Base-by-base conservation (phyloP, 169 alveolate genomes). In the Plasmodium billcollinsi region DNA sequence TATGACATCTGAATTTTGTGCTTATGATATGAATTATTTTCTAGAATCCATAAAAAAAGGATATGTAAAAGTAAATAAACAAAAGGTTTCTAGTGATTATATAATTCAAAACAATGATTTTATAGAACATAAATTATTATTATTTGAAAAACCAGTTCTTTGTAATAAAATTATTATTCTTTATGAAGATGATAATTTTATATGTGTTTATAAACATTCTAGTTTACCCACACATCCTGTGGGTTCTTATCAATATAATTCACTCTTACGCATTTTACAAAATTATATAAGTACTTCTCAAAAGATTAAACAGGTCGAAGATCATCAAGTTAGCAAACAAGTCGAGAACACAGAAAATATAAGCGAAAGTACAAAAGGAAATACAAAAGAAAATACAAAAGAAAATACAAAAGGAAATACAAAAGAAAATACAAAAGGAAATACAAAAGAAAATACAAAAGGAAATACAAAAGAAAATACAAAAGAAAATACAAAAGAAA, bases 191-290 rank as follows among this genome's bases (percentile, higher is more conserved):
- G 92, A 90, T 11, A 93, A 92, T 86, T 92, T 91, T 39, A 74
- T 94, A 66, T 94, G 93, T 50, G 96, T 91, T 4, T 90, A 94
- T 43, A 94, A 94, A 58, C 90, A 94, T 0, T 66, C 91, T 11
- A 93, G 96, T 73, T 18, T 94, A 20, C 96, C 96, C 15, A 93
- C 94, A 9, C 94, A 94, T 70, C 95, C 91, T 26, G 93, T 94
- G 1, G 96, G 96, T 2, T 93, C 95, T 11, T 94, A 94, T 63
- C 90, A 93, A 39, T 94, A 73, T 92, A 94, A 94, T 76, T 90
- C 95, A 0, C 90, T 94, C 3, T 70, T 93, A 49, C 90, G 94
- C 62, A 76, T 92, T 58, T 21, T 94, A 61, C 94, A 92, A 59
- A 72, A 86, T 63, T 86, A 86, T 72, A 70, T 86, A 9, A 59